Base-by-base conservation (phyloP, 176 grass and related monocot species). In the Ampelocalamus luodianensis region DNA sequence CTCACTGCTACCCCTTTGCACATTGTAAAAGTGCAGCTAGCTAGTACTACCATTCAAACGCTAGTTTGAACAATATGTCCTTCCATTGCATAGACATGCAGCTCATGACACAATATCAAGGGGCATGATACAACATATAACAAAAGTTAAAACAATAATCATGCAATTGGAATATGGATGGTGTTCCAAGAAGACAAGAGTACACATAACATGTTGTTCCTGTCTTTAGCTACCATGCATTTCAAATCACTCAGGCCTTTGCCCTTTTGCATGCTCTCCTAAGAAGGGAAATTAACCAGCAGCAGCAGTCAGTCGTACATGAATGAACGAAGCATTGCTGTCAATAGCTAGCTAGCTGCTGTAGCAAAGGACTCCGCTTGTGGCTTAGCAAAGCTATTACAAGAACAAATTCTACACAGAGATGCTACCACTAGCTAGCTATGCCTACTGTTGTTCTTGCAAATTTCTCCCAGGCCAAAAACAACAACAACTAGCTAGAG, bases 401-500 rank as follows among this genome's bases (percentile, higher is more conserved):
- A 82, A 81, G 88, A 90, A 61, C 23, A 90, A 82, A 77, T 90
- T 70, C 43, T 71, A 66, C 43, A 83, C 3, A 83, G 1, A 85
- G 27, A 74, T 75, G n/a, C 40, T 80, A 68, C 66, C 42, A 10
- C 43, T 39, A 74, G 68, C 76, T 51, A 62, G 40, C 6, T 72
- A 46, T 60, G 55, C 39, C 46, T 80, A 76, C 51, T 53, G 54
- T 79, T 72, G 72, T 68, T 83, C 38, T 65, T 80, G 82, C 82
- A 80, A 85, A 50, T 71, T 59, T 59, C 67, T 60, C 72, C 27
- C 43, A 50, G 20, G 29, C 58, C 22, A 42, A 77, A 77, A 77
- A 68, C 20, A 58, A 80, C 77, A 38, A 32, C 38, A 6, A 66
- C 50, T 22, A 12, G 82, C 72, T 67, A 76, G 72, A 85, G 55